These are phyloP conservation scores for Hemileccinum rubropunctum DNA, from an alignment of 768 basidiomycete genomes.

Conservation along the genomic window DNA sequence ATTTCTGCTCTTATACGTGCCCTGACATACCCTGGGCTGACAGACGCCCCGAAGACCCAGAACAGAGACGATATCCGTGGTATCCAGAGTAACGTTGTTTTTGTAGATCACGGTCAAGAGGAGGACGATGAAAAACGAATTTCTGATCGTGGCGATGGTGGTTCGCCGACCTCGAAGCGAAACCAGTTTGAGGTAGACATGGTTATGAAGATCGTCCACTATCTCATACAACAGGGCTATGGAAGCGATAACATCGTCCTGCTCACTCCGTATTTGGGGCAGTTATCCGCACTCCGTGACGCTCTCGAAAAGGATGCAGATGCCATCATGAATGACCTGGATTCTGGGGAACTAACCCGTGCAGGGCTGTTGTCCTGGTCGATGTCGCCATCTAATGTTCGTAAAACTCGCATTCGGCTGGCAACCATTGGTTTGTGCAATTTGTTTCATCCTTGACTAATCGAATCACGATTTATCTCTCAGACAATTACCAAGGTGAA, in stretches of 20 bases:
- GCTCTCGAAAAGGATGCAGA: neutral
- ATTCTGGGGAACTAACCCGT: constrained; percentile 58
- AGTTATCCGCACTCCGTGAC: constrained; percentile 50
- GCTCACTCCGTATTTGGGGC: constrained; percentile 69
- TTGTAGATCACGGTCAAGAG: constrained; percentile 53
- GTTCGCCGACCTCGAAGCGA: constrained; percentile 54
- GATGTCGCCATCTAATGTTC: constrained; percentile 30
- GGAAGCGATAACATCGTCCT: constrained; percentile 57
- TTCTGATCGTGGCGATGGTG: constrained; percentile 45
- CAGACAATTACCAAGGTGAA: constrained; percentile 78
- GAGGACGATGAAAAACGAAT: constrained; percentile 48
- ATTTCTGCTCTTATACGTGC: constrained; percentile 60
- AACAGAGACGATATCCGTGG: constrained; percentile 54
- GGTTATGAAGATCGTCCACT: constrained; percentile 63
- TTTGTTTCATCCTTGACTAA: neutral
- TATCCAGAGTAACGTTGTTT: constrained; percentile 54
- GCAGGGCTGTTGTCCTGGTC: constrained; percentile 50
- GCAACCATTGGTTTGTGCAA: constrained; percentile 58
- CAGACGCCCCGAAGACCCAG: constrained; percentile 50
- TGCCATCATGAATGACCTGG: constrained; percentile 55
- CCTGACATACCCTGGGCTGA: constrained; percentile 64
- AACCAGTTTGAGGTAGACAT: constrained; percentile 60
- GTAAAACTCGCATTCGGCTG: constrained; percentile 49
- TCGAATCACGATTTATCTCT: neutral
- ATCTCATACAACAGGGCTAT: constrained; percentile 69